A percentile compares a stretch with the other conserved stretches of the same genome.
These are phyloP conservation scores for Collybia nuda DNA, from an alignment of 768 basidiomycete species.

Conservation along the genomic window DNA sequence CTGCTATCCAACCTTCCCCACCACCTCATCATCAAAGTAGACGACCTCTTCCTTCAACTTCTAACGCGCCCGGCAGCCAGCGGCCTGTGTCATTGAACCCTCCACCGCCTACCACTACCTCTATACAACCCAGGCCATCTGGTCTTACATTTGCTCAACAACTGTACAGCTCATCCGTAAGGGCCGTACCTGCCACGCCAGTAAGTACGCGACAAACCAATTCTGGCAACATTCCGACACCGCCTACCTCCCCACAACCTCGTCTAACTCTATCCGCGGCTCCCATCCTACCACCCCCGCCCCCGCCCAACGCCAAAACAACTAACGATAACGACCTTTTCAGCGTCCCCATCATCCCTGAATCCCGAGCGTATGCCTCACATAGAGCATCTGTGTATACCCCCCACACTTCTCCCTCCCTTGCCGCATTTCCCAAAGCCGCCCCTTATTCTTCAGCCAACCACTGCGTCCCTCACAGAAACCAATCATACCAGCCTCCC, in stretches of 20 bases:
- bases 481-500: conserved; percentile 9
- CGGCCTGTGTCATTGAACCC: not conserved
- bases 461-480: conserved; percentile 2
- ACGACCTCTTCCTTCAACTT: no score
- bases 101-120: not conserved
- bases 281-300: conserved; percentile 3
- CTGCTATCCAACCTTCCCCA: no score
- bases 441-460: not conserved
- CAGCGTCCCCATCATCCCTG: not conserved
- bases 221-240: conserved; percentile 2
- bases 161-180: conserved; percentile 14
- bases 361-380: no score
- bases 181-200: not conserved
- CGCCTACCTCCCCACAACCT: conserved; percentile 2
- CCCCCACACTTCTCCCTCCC: not conserved
- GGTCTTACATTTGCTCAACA: conserved; percentile 13
- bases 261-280: not conserved
- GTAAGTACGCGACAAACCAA: no score
- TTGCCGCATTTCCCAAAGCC: not conserved
- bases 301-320: not conserved
- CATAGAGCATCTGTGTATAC: not conserved
- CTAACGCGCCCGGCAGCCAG: no score
- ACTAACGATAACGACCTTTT: not conserved
- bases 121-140: conserved; percentile 6
- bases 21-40: no score